Base-by-base conservation (phyloP, 805 yeast genomes). In the Candida berthetii region DNA sequence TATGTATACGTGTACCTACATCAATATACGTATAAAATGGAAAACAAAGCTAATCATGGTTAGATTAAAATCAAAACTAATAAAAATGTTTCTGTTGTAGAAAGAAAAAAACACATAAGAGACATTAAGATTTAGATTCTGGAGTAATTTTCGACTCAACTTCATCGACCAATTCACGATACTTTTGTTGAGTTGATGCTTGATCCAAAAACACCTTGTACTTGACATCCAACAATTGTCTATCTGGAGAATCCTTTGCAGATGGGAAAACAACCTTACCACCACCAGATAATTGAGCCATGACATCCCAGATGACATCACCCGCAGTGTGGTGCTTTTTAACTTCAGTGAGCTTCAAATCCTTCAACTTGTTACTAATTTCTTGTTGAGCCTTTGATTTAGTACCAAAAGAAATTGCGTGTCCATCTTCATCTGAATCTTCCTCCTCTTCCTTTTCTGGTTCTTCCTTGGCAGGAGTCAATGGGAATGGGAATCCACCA, bases 141-240 rank as follows among this genome's bases (percentile, higher is more conserved):
- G 33, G 18, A 7, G 33, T 15, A 5, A 31, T 7, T 14, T 15
- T n/a, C 9, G 5, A 22, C 36, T 61, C 66, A 14, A 74, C 68
- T 33, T 57, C 61, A 49, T 80, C 85, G 36, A 91, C 88, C 67
- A 76, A 58, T 19, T 66, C 61, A 60, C 98, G 76, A 65, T 87
- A 91, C 53, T 71, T 77, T 54, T 74, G 82, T 64, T 93, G 98
- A 24, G 83, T 74, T 50, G 69, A 76, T 36, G 95, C 88, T 77
- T 87, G 93, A 56, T 91, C 96, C 42, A 87, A 68, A 73, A 88
- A 89, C 35, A 91, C 77, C 62, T 79, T 75, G 69, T 88, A 93
- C 65, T 93, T 93, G 32, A 82, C 84, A 45, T 75, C 66, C 59
- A 93, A 72, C 45, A 93, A 69, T 50, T 71, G 68, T 53, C 88